Evolutionary conservation across 2,329 filamentous ascomycete genomes (phyloP).

Genomic region (Fusarium protoensiforme): DNA sequence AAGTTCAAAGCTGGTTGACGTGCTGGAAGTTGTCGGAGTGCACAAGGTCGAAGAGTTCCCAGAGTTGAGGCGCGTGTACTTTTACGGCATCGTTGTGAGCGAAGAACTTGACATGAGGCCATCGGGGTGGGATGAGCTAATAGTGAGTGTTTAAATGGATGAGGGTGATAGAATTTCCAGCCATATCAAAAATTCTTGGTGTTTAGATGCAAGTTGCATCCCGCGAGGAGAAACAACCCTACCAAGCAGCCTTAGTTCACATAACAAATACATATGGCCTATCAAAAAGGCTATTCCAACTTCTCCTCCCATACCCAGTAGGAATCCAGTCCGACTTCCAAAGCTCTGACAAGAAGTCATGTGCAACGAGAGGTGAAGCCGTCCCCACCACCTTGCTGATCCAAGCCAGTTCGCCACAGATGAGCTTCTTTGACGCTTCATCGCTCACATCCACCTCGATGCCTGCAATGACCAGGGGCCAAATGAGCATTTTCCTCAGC

Average conservation of each 20-base stretch:
- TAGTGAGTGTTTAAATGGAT: neutral
- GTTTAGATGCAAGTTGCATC: no score
- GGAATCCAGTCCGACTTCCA: slow-evolving; percentile 21
- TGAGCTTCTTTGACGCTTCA: slow-evolving; percentile 20
- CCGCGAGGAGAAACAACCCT: no score
- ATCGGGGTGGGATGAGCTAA: neutral
- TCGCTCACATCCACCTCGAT: slow-evolving; percentile 29
- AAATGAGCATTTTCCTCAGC: slow-evolving; percentile 33
- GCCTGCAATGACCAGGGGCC: slow-evolving; percentile 42
- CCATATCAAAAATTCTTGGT: no score
- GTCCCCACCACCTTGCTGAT: slow-evolving; percentile 32
- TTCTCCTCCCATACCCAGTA: neutral
- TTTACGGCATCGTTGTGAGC: slow-evolving; percentile 1
- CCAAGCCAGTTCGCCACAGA: slow-evolving; percentile 24
- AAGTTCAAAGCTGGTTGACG: neutral
- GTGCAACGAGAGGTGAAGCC: slow-evolving; percentile 31
- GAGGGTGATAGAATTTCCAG: neutral
- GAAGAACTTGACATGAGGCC: accelerated
- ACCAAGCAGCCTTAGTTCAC: neutral
- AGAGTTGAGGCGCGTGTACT: neutral
- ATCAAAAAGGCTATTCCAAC: neutral
- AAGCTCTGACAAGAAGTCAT: slow-evolving; percentile 21
- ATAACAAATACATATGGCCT: neutral
- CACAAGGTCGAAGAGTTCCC: neutral
- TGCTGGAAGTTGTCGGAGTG: neutral